Evolutionary conservation across 2,329 filamentous ascomycete species (phyloP), one percentile per base, ranked within the genome.

Genomic region (Penicillium fuscoglaucum): DNA sequence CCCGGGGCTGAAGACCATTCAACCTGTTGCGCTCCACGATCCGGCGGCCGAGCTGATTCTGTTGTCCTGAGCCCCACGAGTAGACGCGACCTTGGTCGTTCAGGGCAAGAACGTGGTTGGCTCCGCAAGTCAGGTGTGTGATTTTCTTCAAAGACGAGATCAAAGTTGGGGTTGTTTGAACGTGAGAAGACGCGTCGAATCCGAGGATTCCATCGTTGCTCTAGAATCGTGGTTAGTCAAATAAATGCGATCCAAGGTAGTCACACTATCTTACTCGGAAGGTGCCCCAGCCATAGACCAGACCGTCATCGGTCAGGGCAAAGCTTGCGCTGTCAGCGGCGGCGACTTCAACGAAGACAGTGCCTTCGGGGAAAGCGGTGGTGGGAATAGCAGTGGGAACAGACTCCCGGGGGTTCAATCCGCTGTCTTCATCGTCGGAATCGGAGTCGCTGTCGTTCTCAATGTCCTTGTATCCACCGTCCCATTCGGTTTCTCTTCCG

Each of bases 401-500:
- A 37, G 80, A 75, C 68, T 87, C 84, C 19, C 76, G 68, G 3
- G 84, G 83, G 67, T 86, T 87, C 66, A 87, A 70, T 21, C 82
- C 84, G 55, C 74, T 76, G 55, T 82, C 82, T 31, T 79, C 83
- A n/a, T 75, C 77, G 15, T 85, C 83, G 31, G 83, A 81, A 47
- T 80, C 79, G 4, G 70, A 66, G 53, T 68, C 70, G 47, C 63
- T 71, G 47, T 63, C 74, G 13, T 76, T 78, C 41, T 80, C 79
- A 50, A 83, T 77, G 58, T 84, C 81, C 62, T 78, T 79, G 67
- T 82, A 75, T 53, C 85, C 86, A 49, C 88, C 88, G 2, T 88
- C 84, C 82, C 87, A 88, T 13, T 78, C 78, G 3, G 89, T 93
- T 70, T 90, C 84, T 70, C 91, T 83, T 43, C 91, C 91, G 39